Conservation (phyloP, 2,329 filamentous ascomycete genomes). For the Talaromyces rugulosus region DNA sequence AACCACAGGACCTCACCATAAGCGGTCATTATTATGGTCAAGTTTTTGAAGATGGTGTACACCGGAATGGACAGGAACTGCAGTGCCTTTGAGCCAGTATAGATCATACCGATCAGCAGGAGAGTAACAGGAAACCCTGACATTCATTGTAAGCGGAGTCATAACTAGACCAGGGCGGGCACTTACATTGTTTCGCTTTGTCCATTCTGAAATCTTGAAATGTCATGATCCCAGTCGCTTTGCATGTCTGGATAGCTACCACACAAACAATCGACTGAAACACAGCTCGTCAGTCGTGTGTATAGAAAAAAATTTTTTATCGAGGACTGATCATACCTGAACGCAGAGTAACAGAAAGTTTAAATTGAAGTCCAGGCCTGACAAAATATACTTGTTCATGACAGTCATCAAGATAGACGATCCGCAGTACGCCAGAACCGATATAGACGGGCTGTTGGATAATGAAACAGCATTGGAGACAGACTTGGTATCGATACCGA, state of each 20-base stretch:
- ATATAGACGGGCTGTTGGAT: slow-evolving; percentile 70
- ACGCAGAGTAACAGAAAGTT: slow-evolving; percentile 91
- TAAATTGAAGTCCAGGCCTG: slow-evolving; percentile 83
- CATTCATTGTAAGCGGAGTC: neutral
- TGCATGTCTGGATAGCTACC: slow-evolving; percentile 74
- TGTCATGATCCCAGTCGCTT: slow-evolving; percentile 74
- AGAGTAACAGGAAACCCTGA: slow-evolving; percentile 93
- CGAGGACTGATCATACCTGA: slow-evolving; percentile 64
- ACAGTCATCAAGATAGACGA: slow-evolving; percentile 99
- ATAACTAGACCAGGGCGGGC: no score
- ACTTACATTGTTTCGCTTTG: slow-evolving; percentile 86
- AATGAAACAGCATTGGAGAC: neutral
- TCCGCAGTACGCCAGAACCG: slow-evolving; percentile 84
- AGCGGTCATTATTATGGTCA: slow-evolving; percentile 97
- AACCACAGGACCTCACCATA: slow-evolving; percentile 99
- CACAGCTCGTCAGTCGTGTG: neutral
- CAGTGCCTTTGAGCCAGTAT: slow-evolving; percentile 91
- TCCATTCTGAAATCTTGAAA: slow-evolving; percentile 79
- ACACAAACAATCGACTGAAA: slow-evolving; percentile 82
- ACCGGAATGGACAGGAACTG: slow-evolving; percentile 96
- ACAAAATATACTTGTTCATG: slow-evolving; percentile 97
- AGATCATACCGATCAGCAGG: slow-evolving; percentile 97
- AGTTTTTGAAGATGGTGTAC: slow-evolving; percentile 99
- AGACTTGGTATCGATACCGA: neutral
- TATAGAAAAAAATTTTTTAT: neutral